Evolutionary conservation across 176 grass and related monocot species (phyloP).

Genomic region (Phoenix dactylifera): DNA sequence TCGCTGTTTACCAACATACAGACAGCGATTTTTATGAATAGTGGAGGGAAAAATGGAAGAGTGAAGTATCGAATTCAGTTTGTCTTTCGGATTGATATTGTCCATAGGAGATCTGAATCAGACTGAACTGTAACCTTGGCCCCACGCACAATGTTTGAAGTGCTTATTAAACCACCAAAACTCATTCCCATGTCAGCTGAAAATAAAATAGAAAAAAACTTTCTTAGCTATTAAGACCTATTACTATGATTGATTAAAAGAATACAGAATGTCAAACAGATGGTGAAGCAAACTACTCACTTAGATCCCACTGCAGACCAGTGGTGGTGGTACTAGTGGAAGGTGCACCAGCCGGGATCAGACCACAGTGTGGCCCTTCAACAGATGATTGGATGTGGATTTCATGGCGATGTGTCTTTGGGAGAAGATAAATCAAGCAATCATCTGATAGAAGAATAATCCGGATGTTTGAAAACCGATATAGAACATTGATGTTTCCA

Average conservation of each 20-base stretch:
- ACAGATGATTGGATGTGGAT: constrained; percentile 43
- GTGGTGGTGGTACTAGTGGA: constrained; percentile 55
- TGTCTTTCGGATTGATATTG: constrained; percentile 53
- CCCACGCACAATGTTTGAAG: constrained; percentile 66
- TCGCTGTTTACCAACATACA: too few relatives aligned
- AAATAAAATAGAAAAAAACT: background rate
- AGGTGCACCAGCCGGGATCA: constrained; percentile 63
- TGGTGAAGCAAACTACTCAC: constrained; percentile 15
- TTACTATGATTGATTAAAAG: too few relatives aligned
- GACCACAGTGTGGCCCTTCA: constrained; percentile 73
- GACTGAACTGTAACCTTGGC: constrained; percentile 58
- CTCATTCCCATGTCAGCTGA: constrained; percentile 34
- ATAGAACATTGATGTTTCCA: constrained; percentile 86
- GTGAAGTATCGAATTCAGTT: background rate
- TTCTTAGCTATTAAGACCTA: too few relatives aligned
- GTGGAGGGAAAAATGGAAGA: constrained; percentile 3
- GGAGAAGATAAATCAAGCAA: constrained; percentile 64
- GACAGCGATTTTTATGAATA: too few relatives aligned
- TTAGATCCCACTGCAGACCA: constrained; percentile 81
- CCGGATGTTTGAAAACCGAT: constrained; percentile 46
- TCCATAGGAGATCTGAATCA: constrained; percentile 92
- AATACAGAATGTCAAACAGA: too few relatives aligned
- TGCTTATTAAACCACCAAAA: constrained; percentile 77
- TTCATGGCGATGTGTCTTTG: constrained; percentile 54
- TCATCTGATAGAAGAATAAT: constrained; percentile 79